Conservation (phyloP, 2,329 filamentous ascomycete genomes). For the Fusarium sp. region DNA sequence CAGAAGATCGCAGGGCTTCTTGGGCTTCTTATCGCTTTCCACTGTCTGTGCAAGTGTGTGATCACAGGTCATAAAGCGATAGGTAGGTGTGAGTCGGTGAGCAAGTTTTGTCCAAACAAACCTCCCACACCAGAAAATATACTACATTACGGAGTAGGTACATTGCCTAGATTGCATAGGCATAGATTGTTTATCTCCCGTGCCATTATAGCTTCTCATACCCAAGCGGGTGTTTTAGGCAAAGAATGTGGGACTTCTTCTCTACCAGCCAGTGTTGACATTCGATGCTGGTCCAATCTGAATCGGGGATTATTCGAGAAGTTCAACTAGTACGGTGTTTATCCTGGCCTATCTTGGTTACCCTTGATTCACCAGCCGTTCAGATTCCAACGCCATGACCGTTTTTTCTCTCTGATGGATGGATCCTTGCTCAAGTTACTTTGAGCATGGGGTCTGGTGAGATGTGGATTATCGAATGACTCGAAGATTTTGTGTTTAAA, state of each 20-base stretch:
- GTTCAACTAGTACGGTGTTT: neutral
- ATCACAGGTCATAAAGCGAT: neutral
- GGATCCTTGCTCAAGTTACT: constrained; percentile 1
- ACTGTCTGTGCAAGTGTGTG: neutral
- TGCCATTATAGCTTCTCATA: neutral
- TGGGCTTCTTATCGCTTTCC: neutral
- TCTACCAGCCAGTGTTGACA: neutral
- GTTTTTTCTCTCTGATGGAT: neutral
- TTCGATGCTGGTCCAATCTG: neutral
- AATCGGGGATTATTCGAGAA: constrained; percentile 20
- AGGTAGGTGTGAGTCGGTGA: neutral
- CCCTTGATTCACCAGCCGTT: neutral
- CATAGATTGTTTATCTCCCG: neutral
- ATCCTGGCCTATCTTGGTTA: neutral
- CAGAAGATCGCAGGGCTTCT: neutral
- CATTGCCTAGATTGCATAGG: neutral
- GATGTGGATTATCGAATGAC: constrained; percentile 34
- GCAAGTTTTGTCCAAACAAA: neutral
- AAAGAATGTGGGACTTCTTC: constrained; percentile 7
- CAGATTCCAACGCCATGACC: constrained; percentile 10
- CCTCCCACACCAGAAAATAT: neutral
- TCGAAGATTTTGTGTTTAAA: neutral
- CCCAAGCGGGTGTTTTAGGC: neutral
- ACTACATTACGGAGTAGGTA: neutral
- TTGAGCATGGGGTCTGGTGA: neutral